Evolutionary conservation across 371 early-diverging fungal species (phyloP).

Genomic region (Mucor circinelloides): DNA sequence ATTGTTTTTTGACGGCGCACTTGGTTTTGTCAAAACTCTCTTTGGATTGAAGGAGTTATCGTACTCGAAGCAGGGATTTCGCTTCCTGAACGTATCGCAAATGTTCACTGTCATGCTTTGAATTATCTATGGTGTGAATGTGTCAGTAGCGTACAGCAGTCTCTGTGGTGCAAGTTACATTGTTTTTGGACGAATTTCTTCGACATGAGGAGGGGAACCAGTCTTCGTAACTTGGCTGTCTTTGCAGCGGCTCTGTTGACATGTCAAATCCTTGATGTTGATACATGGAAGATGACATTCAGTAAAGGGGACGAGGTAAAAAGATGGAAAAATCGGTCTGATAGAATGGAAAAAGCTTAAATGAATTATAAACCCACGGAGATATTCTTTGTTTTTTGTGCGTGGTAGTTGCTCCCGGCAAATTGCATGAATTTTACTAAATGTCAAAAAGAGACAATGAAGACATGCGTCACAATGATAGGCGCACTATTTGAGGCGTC

Average conservation of each 20-base stretch:
- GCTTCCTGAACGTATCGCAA: constrained; percentile 66
- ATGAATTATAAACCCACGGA: constrained; percentile 2
- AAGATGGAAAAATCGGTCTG: background rate
- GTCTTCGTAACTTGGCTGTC: background rate
- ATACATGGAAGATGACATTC: background rate
- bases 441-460: background rate
- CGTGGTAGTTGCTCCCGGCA: background rate
- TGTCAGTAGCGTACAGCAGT: background rate
- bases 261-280: background rate
- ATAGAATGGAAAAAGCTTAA: background rate
- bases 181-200: background rate
- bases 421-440: background rate
- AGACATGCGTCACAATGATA: background rate
- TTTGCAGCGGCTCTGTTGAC: background rate
- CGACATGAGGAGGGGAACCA: background rate
- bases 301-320: background rate
- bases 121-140: background rate
- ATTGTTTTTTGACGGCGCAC: constrained; percentile 80
- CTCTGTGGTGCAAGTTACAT: background rate
- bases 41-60: constrained; percentile 80
- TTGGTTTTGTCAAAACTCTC: constrained; percentile 92
- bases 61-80: constrained; percentile 81
- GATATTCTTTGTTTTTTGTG: constrained; percentile 5
- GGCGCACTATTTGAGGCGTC: background rate
- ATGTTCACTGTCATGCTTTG: constrained; percentile 59